These are phyloP conservation scores for Vitis cinerea DNA, from an alignment of 164 flowering plant species.

Conservation along the genomic window DNA sequence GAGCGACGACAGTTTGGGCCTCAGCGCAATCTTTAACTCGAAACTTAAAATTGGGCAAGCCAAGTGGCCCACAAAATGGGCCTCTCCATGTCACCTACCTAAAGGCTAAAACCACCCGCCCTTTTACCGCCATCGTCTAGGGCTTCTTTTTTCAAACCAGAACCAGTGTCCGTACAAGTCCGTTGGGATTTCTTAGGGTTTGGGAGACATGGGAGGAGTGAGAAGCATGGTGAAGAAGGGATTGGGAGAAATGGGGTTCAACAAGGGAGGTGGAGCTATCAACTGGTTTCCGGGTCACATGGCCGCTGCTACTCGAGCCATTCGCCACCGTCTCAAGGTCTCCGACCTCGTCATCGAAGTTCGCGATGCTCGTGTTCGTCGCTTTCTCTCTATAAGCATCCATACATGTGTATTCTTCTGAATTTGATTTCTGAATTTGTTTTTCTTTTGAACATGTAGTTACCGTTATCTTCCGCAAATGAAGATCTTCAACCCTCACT, in stretches of 20 bases:
- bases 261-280: slow-evolving; percentile 62
- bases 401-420: background rate
- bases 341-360: slow-evolving; percentile 94
- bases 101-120: no score
- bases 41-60: no score
- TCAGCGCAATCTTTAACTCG: no score
- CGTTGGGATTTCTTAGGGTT: no score
- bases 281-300: slow-evolving; percentile 99
- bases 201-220: slow-evolving; percentile 6
- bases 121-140: no score
- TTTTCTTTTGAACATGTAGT: slow-evolving; percentile 30
- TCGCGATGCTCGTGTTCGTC: slow-evolving; percentile 78
- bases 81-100: no score
- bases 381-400: slow-evolving; percentile 15
- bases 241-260: slow-evolving; percentile 72
- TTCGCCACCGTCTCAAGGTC: slow-evolving; percentile 80
- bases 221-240: slow-evolving; percentile 43
- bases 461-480: slow-evolving; percentile 85
- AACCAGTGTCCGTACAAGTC: no score
- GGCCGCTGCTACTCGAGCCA: slow-evolving; percentile 96
- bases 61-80: no score
- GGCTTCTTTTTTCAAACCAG: no score
- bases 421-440: background rate
- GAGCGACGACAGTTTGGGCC: no score
- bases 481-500: slow-evolving; percentile 69